These are phyloP conservation scores for Trichosporon asahii DNA, from an alignment of 1,284 basidiomycete species.

Conservation along the genomic window DNA sequence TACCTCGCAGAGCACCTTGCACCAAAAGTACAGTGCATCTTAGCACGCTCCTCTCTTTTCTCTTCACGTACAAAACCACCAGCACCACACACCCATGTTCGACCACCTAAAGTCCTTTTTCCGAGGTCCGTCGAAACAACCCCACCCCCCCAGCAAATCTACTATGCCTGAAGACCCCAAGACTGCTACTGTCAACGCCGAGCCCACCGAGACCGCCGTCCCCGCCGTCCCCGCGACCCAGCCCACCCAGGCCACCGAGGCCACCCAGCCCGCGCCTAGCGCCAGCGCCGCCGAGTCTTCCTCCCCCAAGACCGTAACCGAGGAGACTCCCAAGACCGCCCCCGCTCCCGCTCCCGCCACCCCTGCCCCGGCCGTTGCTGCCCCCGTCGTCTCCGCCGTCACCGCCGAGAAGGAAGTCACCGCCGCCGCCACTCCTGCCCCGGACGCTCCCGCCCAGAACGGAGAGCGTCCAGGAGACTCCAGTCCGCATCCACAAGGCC, in stretches of 20 bases:
- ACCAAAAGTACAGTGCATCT: background rate
- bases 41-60: conserved; percentile 5
- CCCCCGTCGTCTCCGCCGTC: background rate
- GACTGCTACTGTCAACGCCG: background rate
- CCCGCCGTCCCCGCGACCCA: conserved; percentile 1
- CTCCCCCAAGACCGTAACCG: background rate
- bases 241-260: background rate
- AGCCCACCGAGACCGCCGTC: background rate
- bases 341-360: conserved; percentile 5
- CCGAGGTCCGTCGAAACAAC: conserved; percentile 4
- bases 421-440: background rate
- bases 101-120: conserved; percentile 9
- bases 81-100: conserved; percentile 2
- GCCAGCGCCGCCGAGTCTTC: background rate
- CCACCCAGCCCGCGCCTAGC: background rate
- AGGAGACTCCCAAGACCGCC: background rate
- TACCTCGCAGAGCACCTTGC: conserved; percentile 1
- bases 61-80: conserved; percentile 9
- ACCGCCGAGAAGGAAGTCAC: background rate
- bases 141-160: background rate
- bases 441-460: background rate
- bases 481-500: background rate
- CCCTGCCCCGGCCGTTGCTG: background rate
- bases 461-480: background rate
- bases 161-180: conserved; percentile 9